A percentile compares a stretch with the other conserved stretches of the same genome.
These are phyloP conservation scores for Leucocoprinus leucothites DNA, from an alignment of 768 basidiomycete genomes.

Conservation along the genomic window DNA sequence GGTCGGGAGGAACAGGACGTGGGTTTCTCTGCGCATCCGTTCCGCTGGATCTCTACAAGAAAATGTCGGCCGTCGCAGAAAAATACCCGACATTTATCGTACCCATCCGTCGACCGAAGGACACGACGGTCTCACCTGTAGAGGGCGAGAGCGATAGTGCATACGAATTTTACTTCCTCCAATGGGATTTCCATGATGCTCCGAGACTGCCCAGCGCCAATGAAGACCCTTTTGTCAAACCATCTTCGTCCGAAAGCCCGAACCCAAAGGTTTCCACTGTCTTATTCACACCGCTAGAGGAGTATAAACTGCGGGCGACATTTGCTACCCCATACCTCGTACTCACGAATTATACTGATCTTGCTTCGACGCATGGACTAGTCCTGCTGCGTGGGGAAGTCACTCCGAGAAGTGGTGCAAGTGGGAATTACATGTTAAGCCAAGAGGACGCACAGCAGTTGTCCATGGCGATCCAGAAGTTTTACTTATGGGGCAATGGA, in stretches of 20 bases:
- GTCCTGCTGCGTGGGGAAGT: slow-evolving; percentile 92
- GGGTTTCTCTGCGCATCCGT: slow-evolving; percentile 85
- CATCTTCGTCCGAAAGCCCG: slow-evolving; percentile 21
- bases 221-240: slow-evolving; percentile 43
- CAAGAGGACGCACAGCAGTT: slow-evolving; percentile 86
- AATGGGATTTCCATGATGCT: slow-evolving; percentile 84
- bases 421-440: slow-evolving; percentile 54
- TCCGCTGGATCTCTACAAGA: slow-evolving; percentile 66
- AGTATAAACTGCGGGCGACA: slow-evolving; percentile 81
- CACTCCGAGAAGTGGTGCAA: slow-evolving; percentile 53
- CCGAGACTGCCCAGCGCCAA: slow-evolving; percentile 55
- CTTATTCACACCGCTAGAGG: slow-evolving; percentile 89
- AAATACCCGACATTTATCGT: slow-evolving; percentile 79
- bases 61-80: slow-evolving; percentile 61
- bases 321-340: slow-evolving; percentile 92
- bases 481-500: slow-evolving; percentile 66
- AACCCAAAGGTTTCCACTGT: slow-evolving; percentile 69
- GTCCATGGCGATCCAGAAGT: slow-evolving; percentile 76
- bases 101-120: slow-evolving; percentile 62
- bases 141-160: slow-evolving; percentile 39
- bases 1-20: slow-evolving; percentile 76
- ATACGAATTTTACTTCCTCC: slow-evolving; percentile 81
- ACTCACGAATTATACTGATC: slow-evolving; percentile 88
- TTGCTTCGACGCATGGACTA: slow-evolving; percentile 72
- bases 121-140: slow-evolving; percentile 17